Conservation (phyloP, 1,139 yeast genomes). For the Sugiyamaella paludigena region DNA sequence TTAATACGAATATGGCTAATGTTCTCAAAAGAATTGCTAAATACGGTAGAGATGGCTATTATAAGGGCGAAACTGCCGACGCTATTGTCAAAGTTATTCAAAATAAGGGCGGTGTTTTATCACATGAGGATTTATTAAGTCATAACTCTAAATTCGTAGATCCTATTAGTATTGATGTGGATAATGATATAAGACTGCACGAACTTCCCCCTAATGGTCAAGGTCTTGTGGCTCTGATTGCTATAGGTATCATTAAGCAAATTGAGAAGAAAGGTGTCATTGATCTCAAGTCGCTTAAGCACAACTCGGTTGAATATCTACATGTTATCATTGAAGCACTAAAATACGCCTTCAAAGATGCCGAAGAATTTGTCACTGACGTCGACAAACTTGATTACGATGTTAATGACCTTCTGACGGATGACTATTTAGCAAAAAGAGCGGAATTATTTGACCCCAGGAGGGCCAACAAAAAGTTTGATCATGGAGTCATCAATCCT, state of each 20-base stretch:
- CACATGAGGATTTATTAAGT: slow-evolving; percentile 51
- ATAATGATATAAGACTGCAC: slow-evolving; percentile 47
- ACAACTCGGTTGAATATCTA: slow-evolving; percentile 69
- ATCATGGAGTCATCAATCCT: slow-evolving; percentile 61
- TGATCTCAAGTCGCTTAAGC: slow-evolving; percentile 49
- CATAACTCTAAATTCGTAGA: slow-evolving; percentile 63
- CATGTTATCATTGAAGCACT: slow-evolving; percentile 68
- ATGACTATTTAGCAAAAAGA: slow-evolving; percentile 49
- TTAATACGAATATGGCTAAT: slow-evolving; percentile 53
- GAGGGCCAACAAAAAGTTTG: slow-evolving; percentile 45
- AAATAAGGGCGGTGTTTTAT: slow-evolving; percentile 55
- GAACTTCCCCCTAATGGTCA: slow-evolving; percentile 85
- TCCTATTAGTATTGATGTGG: slow-evolving; percentile 51
- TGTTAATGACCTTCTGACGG: slow-evolving; percentile 37
- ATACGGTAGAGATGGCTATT: slow-evolving; percentile 63
- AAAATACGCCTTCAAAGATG: slow-evolving; percentile 72
- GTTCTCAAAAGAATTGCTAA: slow-evolving; percentile 53
- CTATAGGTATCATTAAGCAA: slow-evolving; percentile 63
- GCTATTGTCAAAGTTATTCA: slow-evolving; percentile 57
- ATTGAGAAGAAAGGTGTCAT: slow-evolving; percentile 47
- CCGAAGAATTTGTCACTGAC: slow-evolving; percentile 73
- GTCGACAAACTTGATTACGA: slow-evolving; percentile 39
- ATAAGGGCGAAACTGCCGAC: slow-evolving; percentile 65
- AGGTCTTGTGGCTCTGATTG: slow-evolving; percentile 68
- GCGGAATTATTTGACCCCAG: slow-evolving; percentile 47